A percentile compares a stretch with the other conserved stretches of the same genome.
Conservation (phyloP, 257 asterid species). For the Echium plantagineum region DNA sequence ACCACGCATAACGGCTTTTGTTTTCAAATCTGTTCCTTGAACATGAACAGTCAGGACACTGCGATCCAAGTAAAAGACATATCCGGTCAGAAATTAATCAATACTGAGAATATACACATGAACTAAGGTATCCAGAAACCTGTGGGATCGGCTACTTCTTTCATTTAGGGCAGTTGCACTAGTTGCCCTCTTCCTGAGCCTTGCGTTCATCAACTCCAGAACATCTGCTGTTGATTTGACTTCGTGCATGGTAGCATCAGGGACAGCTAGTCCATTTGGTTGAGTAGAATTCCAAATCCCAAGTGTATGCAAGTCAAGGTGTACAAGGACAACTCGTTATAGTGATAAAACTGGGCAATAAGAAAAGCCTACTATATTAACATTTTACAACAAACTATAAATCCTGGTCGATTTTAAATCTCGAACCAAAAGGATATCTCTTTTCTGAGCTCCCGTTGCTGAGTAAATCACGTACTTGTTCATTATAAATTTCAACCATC, state of each 20-base stretch:
- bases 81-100: slow-evolving; percentile 9
- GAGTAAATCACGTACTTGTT: slow-evolving; percentile 93
- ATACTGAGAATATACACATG: neutral
- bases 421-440: slow-evolving; percentile 65
- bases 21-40: slow-evolving; percentile 80
- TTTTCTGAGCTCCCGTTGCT: slow-evolving; percentile 43
- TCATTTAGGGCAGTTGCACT: slow-evolving; percentile 93
- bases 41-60: slow-evolving; percentile 93
- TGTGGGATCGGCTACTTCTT: slow-evolving; percentile 97
- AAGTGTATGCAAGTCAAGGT: slow-evolving; percentile 80
- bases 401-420: slow-evolving; percentile 7
- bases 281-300: slow-evolving; percentile 90
- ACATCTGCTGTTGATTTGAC: slow-evolving; percentile 78
- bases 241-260: slow-evolving; percentile 91
- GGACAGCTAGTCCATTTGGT: slow-evolving; percentile 95
- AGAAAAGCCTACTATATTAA: neutral
- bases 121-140: slow-evolving; percentile 26
- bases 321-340: slow-evolving; percentile 5
- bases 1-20: slow-evolving; percentile 62
- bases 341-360: neutral
- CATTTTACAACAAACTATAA: neutral
- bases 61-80: slow-evolving; percentile 15
- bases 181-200: slow-evolving; percentile 78
- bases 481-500: slow-evolving; percentile 95
- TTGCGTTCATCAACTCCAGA: slow-evolving; percentile 69